Percentiles rank a stretch among this genome's conserved stretches.
These are phyloP conservation scores for Thelephora terrestris DNA, from an alignment of 1,284 basidiomycete species.

Conservation along the genomic window DNA sequence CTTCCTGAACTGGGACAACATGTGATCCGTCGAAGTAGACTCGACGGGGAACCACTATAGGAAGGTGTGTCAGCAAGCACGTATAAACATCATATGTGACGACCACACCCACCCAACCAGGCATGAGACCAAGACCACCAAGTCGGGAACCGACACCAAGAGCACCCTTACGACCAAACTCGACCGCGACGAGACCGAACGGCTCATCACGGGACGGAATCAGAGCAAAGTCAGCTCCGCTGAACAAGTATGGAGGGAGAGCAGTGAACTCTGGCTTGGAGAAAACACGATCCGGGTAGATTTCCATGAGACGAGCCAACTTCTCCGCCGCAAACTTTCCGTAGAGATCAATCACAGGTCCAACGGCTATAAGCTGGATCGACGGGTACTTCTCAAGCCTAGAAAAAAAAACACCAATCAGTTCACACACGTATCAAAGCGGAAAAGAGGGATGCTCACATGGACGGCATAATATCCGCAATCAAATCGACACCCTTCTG, in stretches of 20 bases:
- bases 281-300: slow-evolving; percentile 86
- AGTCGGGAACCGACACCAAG: slow-evolving; percentile 87
- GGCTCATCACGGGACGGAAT: slow-evolving; percentile 93
- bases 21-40: slow-evolving; percentile 81
- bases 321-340: slow-evolving; percentile 92
- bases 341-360: slow-evolving; percentile 89
- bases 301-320: slow-evolving; percentile 83
- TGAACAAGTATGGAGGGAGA: slow-evolving; percentile 86
- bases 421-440: slow-evolving; percentile 1
- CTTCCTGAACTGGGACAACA: slow-evolving; percentile 91
- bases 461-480: slow-evolving; percentile 82
- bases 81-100: not conserved
- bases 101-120: slow-evolving; percentile 75
- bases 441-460: slow-evolving; percentile 38
- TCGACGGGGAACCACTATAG: slow-evolving; percentile 89
- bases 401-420: slow-evolving; percentile 8
- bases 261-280: slow-evolving; percentile 93
- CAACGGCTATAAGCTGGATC: slow-evolving; percentile 82
- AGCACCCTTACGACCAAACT: slow-evolving; percentile 91
- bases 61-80: slow-evolving; percentile 4
- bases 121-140: slow-evolving; percentile 91
- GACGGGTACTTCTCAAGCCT: slow-evolving; percentile 78
- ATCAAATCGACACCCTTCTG: slow-evolving; percentile 94
- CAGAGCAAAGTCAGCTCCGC: slow-evolving; percentile 87
- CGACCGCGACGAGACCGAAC: slow-evolving; percentile 89